These are phyloP conservation scores for Spathaspora hagerdaliae DNA, from an alignment of 805 yeast species.

Conservation along the genomic window DNA sequence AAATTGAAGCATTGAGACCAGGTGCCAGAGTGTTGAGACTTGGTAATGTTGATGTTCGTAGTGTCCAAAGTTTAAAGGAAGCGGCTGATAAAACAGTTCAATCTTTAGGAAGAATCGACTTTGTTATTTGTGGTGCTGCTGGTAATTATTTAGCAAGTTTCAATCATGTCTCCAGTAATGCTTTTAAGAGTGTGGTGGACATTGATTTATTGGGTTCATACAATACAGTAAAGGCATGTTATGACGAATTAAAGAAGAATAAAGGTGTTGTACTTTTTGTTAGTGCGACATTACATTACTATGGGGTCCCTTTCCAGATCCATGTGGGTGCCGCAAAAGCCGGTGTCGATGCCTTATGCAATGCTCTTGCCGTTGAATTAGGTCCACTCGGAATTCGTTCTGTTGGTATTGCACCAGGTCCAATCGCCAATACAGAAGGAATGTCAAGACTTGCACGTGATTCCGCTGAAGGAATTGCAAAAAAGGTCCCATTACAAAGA, in stretches of 20 bases:
- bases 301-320: conserved; percentile 53
- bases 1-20: conserved; percentile 48
- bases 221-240: conserved; percentile 40
- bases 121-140: conserved; percentile 43
- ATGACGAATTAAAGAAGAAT: conserved; percentile 31
- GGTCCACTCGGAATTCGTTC: conserved; percentile 85
- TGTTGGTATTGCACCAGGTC: conserved; percentile 89
- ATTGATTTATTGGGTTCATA: conserved; percentile 40
- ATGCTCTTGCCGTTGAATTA: conserved; percentile 80
- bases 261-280: conserved; percentile 46
- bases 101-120: conserved; percentile 40
- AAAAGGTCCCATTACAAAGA: conserved; percentile 61
- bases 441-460: conserved; percentile 50
- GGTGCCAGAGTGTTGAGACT: conserved; percentile 66
- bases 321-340: conserved; percentile 96
- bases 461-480: not conserved
- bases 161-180: conserved; percentile 40
- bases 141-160: conserved; percentile 41
- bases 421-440: conserved; percentile 84
- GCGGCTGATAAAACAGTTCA: conserved; percentile 63
- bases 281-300: conserved; percentile 41
- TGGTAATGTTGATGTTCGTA: conserved; percentile 74
- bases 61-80: conserved; percentile 46
- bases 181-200: conserved; percentile 34
- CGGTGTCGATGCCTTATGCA: conserved; percentile 86